Base-by-base conservation (phyloP, 805 yeast species). In the Cyberlindnera lachancei region DNA sequence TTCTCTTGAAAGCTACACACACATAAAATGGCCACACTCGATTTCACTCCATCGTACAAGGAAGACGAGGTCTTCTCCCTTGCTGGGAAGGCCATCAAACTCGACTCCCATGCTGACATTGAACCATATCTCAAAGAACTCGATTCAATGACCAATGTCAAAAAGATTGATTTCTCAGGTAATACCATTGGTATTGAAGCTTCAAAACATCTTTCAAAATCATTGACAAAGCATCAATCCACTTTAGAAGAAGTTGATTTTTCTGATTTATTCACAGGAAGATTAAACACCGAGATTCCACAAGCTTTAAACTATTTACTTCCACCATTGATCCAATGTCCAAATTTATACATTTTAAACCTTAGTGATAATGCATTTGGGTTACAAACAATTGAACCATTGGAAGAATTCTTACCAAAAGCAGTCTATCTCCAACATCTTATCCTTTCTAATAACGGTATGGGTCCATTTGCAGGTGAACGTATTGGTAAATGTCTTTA, bases 401-500 rank as follows among this genome's bases (percentile, higher is more conserved):
- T 92, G 35, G 95, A 92, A 54, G 68, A 65, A 18, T 87, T 79
- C 48, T 65, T 92, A 37, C 63, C 83, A 10, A 68, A 79, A 46
- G 94, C 90, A 22, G 70, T 74, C 13, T 76, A 94, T 17, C 62
- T 92, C 35, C 81, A 84, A 58, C 96, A 92, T 55, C 70, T 92
- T 56, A 78, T 85, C 44, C 66, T 92, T 41, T 80, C 96, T 29
- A 92, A 92, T 61, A 92, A 92, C 57, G 99, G 99, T 35, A 80
- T 92, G 76, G 99, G 99, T 22, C 99, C 99, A 17, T 82, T 82
- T 55, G 95, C 97, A 1, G 98, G 99, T 48, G 80, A 90, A 36
- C 74, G 95, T 55, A 83, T 92, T 40, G 99, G 96, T 38, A 75
- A 76, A 48, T 84, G 95, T 4, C 70, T 92, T 29, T 84, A 66